These are phyloP conservation scores for Carpinus fangiana DNA, from an alignment of 306 rosid genomes.

Conservation along the genomic window DNA sequence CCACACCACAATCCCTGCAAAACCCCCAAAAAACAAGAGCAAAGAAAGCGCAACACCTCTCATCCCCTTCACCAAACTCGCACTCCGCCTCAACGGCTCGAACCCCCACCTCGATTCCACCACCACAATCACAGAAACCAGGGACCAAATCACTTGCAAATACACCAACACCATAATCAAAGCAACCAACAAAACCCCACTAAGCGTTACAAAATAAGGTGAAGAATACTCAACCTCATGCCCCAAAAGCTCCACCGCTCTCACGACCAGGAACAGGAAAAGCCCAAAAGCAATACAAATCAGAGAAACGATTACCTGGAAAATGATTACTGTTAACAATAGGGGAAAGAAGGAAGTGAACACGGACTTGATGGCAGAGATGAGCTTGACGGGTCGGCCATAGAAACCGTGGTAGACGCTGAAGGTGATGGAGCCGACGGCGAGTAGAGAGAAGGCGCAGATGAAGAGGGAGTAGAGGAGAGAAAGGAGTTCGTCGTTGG, in stretches of 20 bases:
- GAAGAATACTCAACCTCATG: slow-evolving; percentile 29
- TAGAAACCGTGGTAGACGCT: slow-evolving; percentile 53
- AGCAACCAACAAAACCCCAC: slow-evolving; percentile 7
- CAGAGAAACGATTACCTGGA: slow-evolving; percentile 12
- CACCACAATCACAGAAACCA: slow-evolving; percentile 44
- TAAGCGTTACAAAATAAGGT: slow-evolving; percentile 20
- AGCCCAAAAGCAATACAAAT: slow-evolving; percentile 14
- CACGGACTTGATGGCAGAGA: slow-evolving; percentile 48
- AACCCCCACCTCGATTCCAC: slow-evolving; percentile 53
- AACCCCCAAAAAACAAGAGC: slow-evolving; percentile 37
- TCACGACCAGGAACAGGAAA: slow-evolving; percentile 11
- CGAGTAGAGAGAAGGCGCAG: slow-evolving; percentile 35
- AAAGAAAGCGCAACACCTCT: slow-evolving; percentile 33
- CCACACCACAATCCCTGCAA: slow-evolving; percentile 36
- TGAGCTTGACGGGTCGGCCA: slow-evolving; percentile 46
- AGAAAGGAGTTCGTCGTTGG: slow-evolving; percentile 7
- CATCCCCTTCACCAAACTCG: slow-evolving; percentile 44
- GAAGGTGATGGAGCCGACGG: slow-evolving; percentile 51
- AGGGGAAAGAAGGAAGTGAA: slow-evolving; percentile 43
- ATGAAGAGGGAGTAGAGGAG: slow-evolving; percentile 28
- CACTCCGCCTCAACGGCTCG: slow-evolving; percentile 44
- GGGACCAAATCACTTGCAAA: slow-evolving; percentile 54
- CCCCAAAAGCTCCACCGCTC: slow-evolving; percentile 13
- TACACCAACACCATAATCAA: slow-evolving; percentile 22
- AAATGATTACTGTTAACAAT: slow-evolving; percentile 32